These are phyloP conservation scores for Penicillium verrucosum DNA, from an alignment of 2,329 filamentous ascomycete genomes.

Conservation along the genomic window DNA sequence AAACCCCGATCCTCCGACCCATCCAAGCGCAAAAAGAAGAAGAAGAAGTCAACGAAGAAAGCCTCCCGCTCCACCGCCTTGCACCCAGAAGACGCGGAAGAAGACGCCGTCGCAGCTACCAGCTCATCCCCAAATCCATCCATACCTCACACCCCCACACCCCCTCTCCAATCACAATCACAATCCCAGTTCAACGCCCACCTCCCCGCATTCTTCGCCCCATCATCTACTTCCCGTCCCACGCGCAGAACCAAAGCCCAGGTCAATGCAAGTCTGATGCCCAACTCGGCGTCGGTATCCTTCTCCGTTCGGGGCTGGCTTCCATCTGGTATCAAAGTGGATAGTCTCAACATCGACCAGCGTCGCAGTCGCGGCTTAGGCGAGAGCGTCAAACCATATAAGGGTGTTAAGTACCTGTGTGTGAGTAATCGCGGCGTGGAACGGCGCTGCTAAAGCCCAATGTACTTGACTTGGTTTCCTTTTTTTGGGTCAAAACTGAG, in stretches of 20 bases:
- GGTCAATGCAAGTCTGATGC: slow-evolving; percentile 75
- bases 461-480: not conserved
- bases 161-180: slow-evolving; percentile 12
- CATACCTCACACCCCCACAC: slow-evolving; percentile 22
- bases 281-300: slow-evolving; percentile 70
- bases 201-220: slow-evolving; percentile 22
- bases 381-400: slow-evolving; percentile 89
- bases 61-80: slow-evolving; percentile 18
- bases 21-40: slow-evolving; percentile 35
- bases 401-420: slow-evolving; percentile 96
- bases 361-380: slow-evolving; percentile 81
- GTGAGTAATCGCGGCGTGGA: slow-evolving; percentile 58
- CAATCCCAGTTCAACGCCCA: slow-evolving; percentile 16
- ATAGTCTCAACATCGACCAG: slow-evolving; percentile 61
- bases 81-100: slow-evolving; percentile 17
- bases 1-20: slow-evolving; percentile 25
- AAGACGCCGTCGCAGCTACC: slow-evolving; percentile 17
- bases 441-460: slow-evolving; percentile 31
- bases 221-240: slow-evolving; percentile 21
- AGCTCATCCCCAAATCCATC: slow-evolving; percentile 20
- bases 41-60: slow-evolving; percentile 38
- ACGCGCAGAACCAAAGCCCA: slow-evolving; percentile 47
- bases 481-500: not conserved
- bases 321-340: slow-evolving; percentile 62
- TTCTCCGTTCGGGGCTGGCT: slow-evolving; percentile 62